Evolutionary conservation across 306 rosid genomes (phyloP), one percentile per base, ranked within the genome.

Genomic region (Inga oerstediana): DNA sequence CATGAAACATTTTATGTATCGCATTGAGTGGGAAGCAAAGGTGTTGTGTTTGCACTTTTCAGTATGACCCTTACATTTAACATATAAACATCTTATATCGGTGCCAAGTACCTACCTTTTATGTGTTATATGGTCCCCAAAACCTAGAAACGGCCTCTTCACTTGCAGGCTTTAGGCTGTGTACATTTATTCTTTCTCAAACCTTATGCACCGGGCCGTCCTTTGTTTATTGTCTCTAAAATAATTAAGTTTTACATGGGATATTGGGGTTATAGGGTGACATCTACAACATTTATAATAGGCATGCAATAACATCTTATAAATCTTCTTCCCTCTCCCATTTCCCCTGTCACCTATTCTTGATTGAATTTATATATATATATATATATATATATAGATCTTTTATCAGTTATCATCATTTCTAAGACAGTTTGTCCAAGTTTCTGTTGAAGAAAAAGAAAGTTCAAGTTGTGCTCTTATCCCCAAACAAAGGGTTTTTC

Each of bases 271-370:
- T 56, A 16, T 5, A 4, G 14, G 16, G 32, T 44, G 11, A 30
- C 27, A 43, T 44, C 72, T 24, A 30, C 45, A 76, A 56, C 34
- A 20, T 35, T 48, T 48, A 64, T 8, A 27, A 67, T 34, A 45
- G 77, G 77, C 76, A 75, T 59, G 43, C 59, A 67, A 46, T 74
- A 9, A 76, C 14, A 58, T 80, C 61, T 80, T 46, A 41, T 51
- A 24, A 46, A 80, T 43, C 64, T 30, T 32, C 9, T 73, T 39
- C 43, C 14, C 66, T 52, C 65, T 51, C 65, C 27, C 43, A 32
- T 35, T 41, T 43, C 52, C 3, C 52, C 19, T 41, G 52, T 16
- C 34, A 3, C 75, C 27, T 3, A 16, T 14, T 78, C 65, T 22
- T 19, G 72, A n/a, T 41, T 51, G 45, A 66, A 51, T 35, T 16